Conservation (phyloP, 176 grass and related monocot species). For the Pontederia crassipes region DNA sequence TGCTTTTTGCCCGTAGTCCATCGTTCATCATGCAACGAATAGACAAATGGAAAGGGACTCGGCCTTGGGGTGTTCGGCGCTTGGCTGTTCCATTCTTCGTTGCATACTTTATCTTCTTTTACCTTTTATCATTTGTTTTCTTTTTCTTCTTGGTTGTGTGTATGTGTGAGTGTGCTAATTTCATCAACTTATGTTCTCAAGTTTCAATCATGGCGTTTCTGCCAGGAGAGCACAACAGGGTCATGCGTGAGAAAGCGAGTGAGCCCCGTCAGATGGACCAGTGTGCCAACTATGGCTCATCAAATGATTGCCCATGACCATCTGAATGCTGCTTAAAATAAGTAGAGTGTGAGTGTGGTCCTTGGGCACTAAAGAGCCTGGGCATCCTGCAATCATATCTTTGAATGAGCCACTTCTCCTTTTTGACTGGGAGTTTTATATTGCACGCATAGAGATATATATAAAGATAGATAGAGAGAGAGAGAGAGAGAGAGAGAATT, state of each 20-base stretch:
- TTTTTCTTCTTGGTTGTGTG: background rate
- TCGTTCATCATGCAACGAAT: too few species aligned
- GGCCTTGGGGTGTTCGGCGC: too few species aligned
- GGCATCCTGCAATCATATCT: background rate
- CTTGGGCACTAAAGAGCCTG: background rate
- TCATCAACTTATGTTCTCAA: background rate
- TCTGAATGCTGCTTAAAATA: background rate
- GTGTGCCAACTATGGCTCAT: background rate
- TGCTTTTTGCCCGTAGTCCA: too few species aligned
- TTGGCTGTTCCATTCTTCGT: too few species aligned
- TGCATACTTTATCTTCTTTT: too few species aligned
- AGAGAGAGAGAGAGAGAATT: too few species aligned
- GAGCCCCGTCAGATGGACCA: background rate
- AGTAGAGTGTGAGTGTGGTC: background rate
- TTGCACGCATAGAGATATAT: too few species aligned
- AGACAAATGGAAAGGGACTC: too few species aligned
- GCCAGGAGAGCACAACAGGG: background rate
- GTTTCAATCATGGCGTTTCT: background rate
- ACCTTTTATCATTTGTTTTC: background rate
- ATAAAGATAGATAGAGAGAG: too few species aligned
- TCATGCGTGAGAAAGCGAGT: constrained; percentile 1
- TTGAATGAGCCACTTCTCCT: background rate
- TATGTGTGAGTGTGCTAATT: too few species aligned
- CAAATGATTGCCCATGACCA: background rate
- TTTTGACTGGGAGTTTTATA: background rate